Percentiles rank a stretch among this genome's conserved stretches.
Conservation (phyloP, 2,329 filamentous ascomycete species). For the Aspergillus sclerotialis region DNA sequence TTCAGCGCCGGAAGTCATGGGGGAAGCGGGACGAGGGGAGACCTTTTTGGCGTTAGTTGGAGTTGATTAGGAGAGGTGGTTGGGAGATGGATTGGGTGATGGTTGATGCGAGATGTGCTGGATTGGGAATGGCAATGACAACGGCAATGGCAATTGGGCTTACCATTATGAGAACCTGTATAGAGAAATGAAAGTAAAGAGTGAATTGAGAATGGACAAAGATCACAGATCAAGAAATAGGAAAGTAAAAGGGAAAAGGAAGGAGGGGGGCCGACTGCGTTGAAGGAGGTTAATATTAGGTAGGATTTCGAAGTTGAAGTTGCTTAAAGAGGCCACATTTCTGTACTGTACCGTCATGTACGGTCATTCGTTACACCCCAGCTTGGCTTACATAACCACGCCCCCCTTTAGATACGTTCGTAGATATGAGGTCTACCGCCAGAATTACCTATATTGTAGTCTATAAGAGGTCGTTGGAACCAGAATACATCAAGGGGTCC, state of each 20-base stretch:
- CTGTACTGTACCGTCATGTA: neutral
- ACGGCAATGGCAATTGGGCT: slow-evolving; percentile 4
- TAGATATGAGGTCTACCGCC: too few species aligned
- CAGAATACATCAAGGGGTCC: too few species aligned
- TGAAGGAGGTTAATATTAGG: neutral
- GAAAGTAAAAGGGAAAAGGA: slow-evolving; percentile 1
- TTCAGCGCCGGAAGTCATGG: slow-evolving; percentile 39
- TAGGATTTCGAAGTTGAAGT: neutral
- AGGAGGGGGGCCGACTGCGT: neutral
- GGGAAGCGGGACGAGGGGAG: slow-evolving; percentile 36
- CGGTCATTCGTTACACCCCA: too few species aligned
- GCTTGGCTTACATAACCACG: too few species aligned
- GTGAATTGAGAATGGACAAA: slow-evolving; percentile 13
- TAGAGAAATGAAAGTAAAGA: slow-evolving; percentile 8
- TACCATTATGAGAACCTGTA: slow-evolving; percentile 19
- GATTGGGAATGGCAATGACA: slow-evolving; percentile 4
- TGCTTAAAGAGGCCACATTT: neutral
- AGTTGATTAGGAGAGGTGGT: neutral
- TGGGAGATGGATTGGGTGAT: slow-evolving; percentile 4
- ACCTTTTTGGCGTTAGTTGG: slow-evolving; percentile 16
- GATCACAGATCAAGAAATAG: slow-evolving; percentile 9
- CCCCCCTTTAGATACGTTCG: too few species aligned
- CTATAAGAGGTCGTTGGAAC: too few species aligned
- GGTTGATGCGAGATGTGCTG: slow-evolving; percentile 3
- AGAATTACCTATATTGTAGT: too few species aligned